A percentile compares a stretch with the other conserved stretches of the same genome.
These are phyloP conservation scores for Russula foetens DNA, from an alignment of 768 basidiomycete species.

Conservation along the genomic window DNA sequence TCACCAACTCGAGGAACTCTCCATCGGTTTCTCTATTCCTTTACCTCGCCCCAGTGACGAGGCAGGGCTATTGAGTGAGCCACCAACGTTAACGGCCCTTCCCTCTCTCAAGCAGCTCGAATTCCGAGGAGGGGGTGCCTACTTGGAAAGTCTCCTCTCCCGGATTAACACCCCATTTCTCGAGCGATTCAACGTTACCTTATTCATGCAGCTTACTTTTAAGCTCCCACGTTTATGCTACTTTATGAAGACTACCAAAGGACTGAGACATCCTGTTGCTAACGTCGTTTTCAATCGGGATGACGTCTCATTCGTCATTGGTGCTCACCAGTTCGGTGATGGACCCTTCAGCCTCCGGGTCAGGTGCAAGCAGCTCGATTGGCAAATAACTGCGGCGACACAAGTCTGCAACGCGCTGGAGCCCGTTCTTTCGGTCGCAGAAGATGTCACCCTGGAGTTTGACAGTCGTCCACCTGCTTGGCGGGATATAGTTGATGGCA, in stretches of 20 bases:
- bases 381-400: neutral
- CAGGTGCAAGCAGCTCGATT: neutral
- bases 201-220: neutral
- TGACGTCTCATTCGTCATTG: neutral
- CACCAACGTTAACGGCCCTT: neutral
- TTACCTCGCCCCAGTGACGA: neutral
- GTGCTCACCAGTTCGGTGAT: neutral
- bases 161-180: neutral
- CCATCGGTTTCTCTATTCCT: neutral
- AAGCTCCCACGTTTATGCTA: neutral
- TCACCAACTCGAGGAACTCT: slow-evolving; percentile 1
- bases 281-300: neutral
- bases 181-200: neutral
- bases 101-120: neutral
- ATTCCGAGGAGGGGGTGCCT: neutral
- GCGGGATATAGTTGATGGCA: neutral
- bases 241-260: neutral
- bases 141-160: neutral
- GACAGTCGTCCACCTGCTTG: neutral
- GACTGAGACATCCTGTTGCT: neutral
- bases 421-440: neutral
- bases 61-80: no score
- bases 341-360: neutral
- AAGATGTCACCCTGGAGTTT: neutral
- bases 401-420: neutral